Percentiles rank a stretch among this genome's conserved stretches.
Evolutionary conservation across 495 filamentous ascomycete species (phyloP).

Genomic region (Diplogelasinospora grovesii): DNA sequence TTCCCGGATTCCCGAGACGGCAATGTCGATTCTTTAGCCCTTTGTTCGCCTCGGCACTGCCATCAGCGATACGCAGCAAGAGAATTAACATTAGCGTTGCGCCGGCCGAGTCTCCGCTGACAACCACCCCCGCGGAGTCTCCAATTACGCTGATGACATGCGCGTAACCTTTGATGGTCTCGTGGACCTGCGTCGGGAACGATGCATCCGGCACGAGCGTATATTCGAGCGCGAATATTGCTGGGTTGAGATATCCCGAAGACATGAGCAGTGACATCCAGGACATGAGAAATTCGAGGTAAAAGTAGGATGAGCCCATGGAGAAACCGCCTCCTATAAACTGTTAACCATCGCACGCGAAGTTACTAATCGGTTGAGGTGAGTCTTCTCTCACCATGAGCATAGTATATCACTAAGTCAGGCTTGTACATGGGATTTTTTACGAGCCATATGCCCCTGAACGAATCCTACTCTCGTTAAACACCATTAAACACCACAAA

Average conservation of each 20-base stretch:
- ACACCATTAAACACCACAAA: no score
- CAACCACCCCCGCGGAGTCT: conserved; percentile 51
- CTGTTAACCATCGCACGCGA: neutral
- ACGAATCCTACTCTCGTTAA: conserved; percentile 18
- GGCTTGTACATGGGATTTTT: conserved; percentile 45
- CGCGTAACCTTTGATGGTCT: conserved; percentile 59
- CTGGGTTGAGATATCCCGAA: conserved; percentile 60
- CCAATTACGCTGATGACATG: conserved; percentile 50
- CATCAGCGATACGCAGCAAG: conserved; percentile 51
- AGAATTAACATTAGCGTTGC: conserved; percentile 61
- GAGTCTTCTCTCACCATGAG: conserved; percentile 50
- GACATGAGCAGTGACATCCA: conserved; percentile 53
- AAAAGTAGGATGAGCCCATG: conserved; percentile 73
- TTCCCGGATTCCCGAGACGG: conserved; percentile 32
- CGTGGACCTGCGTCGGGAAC: conserved; percentile 62
- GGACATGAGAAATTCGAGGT: conserved; percentile 69
- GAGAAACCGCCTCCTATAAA: conserved; percentile 61
- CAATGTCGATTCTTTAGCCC: conserved; percentile 10
- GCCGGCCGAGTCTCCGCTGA: conserved; percentile 70
- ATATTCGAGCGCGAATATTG: conserved; percentile 73
- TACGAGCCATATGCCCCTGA: conserved; percentile 58
- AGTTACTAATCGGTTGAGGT: neutral
- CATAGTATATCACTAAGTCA: conserved; percentile 67
- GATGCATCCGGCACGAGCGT: conserved; percentile 65
- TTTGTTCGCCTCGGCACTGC: conserved; percentile 15